Conservation (phyloP, 73 alveolate species). For the Symbiodinium pilosum region DNA sequence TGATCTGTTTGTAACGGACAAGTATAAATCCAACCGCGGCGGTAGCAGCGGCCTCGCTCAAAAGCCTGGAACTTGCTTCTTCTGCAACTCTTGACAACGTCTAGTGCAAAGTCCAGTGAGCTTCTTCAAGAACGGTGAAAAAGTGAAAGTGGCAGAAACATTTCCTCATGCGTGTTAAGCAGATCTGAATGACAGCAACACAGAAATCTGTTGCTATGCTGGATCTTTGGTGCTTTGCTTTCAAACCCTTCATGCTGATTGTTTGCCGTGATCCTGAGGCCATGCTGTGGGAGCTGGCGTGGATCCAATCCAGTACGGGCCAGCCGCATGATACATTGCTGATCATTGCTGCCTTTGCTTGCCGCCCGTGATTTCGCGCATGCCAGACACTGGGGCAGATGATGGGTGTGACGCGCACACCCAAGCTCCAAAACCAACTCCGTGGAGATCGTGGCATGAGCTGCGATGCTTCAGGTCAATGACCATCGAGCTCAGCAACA, state of each 20-base stretch:
- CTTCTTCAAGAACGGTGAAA: too few species aligned
- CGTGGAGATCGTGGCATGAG: too few species aligned
- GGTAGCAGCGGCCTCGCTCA: too few species aligned
- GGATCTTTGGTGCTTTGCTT: not conserved
- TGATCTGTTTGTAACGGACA: too few species aligned
- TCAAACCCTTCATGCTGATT: not conserved
- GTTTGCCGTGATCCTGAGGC: not conserved
- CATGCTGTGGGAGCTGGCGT: slow-evolving; percentile 16
- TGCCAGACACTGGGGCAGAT: not conserved
- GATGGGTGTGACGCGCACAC: not conserved
- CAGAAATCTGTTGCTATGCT: too few species aligned
- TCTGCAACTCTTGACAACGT: not conserved
- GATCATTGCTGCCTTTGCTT: not conserved
- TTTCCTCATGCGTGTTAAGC: too few species aligned
- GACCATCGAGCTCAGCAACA: slow-evolving; percentile 4
- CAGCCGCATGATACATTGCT: not conserved
- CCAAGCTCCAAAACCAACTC: too few species aligned
- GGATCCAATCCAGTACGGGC: slow-evolving; percentile 10
- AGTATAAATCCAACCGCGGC: too few species aligned
- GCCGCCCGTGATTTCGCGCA: not conserved
- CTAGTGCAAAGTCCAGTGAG: not conserved
- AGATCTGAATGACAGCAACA: too few species aligned
- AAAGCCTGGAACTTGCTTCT: too few species aligned
- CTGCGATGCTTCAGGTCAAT: not conserved
- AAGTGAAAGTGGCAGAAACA: too few species aligned